Conservation (phyloP, 2,329 filamentous ascomycete species). For the Microsporum canis region DNA sequence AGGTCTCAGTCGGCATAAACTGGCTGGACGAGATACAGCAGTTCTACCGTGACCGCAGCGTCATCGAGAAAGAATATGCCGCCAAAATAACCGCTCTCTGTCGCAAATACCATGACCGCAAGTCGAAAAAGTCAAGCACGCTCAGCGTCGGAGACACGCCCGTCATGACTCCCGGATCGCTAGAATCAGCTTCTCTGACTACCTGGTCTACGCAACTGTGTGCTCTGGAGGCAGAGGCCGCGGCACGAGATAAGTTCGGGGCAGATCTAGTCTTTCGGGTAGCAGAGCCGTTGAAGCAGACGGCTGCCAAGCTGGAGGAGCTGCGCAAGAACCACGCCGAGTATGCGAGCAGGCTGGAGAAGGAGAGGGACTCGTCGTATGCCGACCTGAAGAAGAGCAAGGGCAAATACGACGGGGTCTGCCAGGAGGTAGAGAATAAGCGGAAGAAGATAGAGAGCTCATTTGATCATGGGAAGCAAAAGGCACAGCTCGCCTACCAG, state of each 20-base stretch:
- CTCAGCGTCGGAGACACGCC: conserved; percentile 91
- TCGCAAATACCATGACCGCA: conserved; percentile 96
- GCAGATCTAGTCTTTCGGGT: conserved; percentile 67
- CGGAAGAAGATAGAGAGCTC: conserved; percentile 90
- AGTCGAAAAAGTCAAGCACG: conserved; percentile 74
- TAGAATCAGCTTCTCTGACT: conserved; percentile 91
- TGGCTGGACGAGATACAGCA: conserved; percentile 96
- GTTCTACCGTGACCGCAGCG: conserved; percentile 90
- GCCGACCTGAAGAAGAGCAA: conserved; percentile 81
- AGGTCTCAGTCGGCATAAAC: conserved; percentile 71
- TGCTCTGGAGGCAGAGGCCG: conserved; percentile 75
- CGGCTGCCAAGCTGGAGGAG: conserved; percentile 70
- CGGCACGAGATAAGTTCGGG: conserved; percentile 78
- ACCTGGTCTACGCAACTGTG: conserved; percentile 93
- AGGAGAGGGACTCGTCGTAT: conserved; percentile 76
- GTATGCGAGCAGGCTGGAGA: conserved; percentile 77
- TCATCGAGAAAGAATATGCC: conserved; percentile 94
- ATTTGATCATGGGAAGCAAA: conserved; percentile 76
- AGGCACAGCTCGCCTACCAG: conserved; percentile 82
- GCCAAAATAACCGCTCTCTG: conserved; percentile 75
- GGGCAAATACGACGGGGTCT: conserved; percentile 80
- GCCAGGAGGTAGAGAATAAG: conserved; percentile 86
- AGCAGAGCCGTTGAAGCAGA: conserved; percentile 72
- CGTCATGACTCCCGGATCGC: conserved; percentile 81
- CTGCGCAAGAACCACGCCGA: conserved; percentile 83